Conservation (phyloP, 2,329 filamentous ascomycete species). For the Xylariaceae sp. region DNA sequence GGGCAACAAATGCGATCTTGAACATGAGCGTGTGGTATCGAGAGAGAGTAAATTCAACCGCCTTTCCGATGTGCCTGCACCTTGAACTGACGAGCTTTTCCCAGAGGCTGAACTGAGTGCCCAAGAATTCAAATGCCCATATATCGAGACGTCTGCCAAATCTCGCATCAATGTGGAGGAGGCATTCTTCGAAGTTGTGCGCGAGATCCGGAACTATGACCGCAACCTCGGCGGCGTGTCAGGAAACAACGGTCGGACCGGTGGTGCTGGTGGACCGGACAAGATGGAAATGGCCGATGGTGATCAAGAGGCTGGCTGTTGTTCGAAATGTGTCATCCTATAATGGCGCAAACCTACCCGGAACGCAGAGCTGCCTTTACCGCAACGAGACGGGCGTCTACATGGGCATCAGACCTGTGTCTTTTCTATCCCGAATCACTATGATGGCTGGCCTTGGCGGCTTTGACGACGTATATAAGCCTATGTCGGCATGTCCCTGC, state of each 20-base stretch:
- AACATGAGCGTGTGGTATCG: slow-evolving; percentile 83
- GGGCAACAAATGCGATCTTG: slow-evolving; percentile 98
- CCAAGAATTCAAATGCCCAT: slow-evolving; percentile 77
- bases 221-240: slow-evolving; percentile 92
- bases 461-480: slow-evolving; percentile 27
- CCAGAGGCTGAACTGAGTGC: slow-evolving; percentile 65
- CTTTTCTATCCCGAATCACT: slow-evolving; percentile 21
- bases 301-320: slow-evolving; percentile 68
- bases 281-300: slow-evolving; percentile 76
- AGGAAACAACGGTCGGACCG: slow-evolving; percentile 60
- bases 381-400: slow-evolving; percentile 18
- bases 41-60: slow-evolving; percentile 63
- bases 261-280: slow-evolving; percentile 55
- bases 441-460: slow-evolving; percentile 24
- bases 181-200: slow-evolving; percentile 96
- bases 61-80: slow-evolving; percentile 10
- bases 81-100: slow-evolving; percentile 14
- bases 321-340: slow-evolving; percentile 83
- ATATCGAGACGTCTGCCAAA: slow-evolving; percentile 98
- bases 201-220: slow-evolving; percentile 97
- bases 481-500: slow-evolving; percentile 29
- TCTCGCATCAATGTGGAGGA: slow-evolving; percentile 97
- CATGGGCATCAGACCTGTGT: slow-evolving; percentile 17
- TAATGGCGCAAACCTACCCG: slow-evolving; percentile 36
- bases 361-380: slow-evolving; percentile 13